Percentiles rank a stretch among this genome's conserved stretches.
These are phyloP conservation scores for Cordyceps cateniannulata DNA, from an alignment of 2,329 filamentous ascomycete genomes.

Conservation along the genomic window DNA sequence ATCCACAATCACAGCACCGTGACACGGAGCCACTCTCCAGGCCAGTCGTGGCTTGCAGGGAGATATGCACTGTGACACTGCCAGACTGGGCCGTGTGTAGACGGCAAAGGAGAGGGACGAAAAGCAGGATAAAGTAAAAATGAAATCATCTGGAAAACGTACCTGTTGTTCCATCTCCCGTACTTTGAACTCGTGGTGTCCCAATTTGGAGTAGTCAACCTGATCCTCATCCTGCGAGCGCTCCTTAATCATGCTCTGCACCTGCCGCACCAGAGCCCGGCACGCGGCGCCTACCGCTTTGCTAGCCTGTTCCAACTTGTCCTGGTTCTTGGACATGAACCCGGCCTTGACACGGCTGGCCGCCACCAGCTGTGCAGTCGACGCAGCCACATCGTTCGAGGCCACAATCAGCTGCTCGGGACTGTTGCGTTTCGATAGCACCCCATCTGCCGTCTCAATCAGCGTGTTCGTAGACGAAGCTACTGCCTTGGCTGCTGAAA, in stretches of 20 bases:
- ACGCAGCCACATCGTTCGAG: slow-evolving; percentile 93
- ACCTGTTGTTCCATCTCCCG: slow-evolving; percentile 99
- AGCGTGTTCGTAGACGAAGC: slow-evolving; percentile 89
- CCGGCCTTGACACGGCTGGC: slow-evolving; percentile 93
- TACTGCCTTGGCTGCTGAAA: slow-evolving; percentile 94
- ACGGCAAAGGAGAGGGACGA: not conserved
- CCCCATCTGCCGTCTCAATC: slow-evolving; percentile 96
- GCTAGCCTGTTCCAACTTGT: slow-evolving; percentile 80
- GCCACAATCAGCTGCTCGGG: slow-evolving; percentile 97
- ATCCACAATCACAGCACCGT: not conserved
- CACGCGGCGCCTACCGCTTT: slow-evolving; percentile 91
- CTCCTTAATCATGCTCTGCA: slow-evolving; percentile 89
- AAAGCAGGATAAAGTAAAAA: not conserved
- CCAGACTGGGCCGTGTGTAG: not conserved
- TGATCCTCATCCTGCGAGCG: slow-evolving; percentile 74
- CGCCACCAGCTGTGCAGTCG: slow-evolving; percentile 92
- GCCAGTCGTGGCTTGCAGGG: slow-evolving; percentile 2
- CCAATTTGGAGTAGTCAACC: slow-evolving; percentile 83
- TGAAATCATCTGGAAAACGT: not conserved
- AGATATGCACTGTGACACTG: not conserved
- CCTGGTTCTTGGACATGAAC: slow-evolving; percentile 97
- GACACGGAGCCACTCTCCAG: not conserved
- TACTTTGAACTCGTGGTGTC: slow-evolving; percentile 95
- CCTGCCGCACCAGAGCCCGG: slow-evolving; percentile 79
- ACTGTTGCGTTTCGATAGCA: slow-evolving; percentile 84